Conservation (phyloP, 768 basidiomycete genomes). For the Hortiboletus campestris region DNA sequence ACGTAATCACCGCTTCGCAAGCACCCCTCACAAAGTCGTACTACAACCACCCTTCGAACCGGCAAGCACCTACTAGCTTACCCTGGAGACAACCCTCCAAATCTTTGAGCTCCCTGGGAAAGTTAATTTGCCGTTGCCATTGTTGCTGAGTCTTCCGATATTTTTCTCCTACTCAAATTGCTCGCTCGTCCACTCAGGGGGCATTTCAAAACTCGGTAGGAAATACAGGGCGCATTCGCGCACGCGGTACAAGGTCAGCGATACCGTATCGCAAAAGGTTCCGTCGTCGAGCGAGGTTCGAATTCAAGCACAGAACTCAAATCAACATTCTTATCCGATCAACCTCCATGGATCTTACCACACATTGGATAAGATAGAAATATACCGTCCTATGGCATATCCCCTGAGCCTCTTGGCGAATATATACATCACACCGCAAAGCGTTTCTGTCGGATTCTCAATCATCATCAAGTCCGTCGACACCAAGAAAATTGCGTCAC, state of each 20-base stretch:
- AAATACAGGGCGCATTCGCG: too few species aligned
- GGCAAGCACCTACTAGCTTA: too few species aligned
- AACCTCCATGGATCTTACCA: not conserved
- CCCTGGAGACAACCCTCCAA: too few species aligned
- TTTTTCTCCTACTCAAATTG: too few species aligned
- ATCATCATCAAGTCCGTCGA: not conserved
- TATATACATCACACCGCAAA: slow-evolving; percentile 14
- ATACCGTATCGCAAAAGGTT: not conserved
- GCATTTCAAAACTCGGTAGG: not conserved
- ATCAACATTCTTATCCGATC: not conserved
- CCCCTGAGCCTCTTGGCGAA: not conserved
- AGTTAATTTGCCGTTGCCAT: not conserved
- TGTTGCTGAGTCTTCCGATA: not conserved
- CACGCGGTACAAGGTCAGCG: not conserved
- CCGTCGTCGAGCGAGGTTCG: not conserved
- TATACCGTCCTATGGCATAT: too few species aligned
- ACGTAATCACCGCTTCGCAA: not conserved
- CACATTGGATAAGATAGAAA: not conserved
- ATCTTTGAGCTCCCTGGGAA: not conserved
- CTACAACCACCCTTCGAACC: too few species aligned
- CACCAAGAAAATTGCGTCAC: slow-evolving; percentile 7
- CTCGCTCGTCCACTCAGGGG: too few species aligned
- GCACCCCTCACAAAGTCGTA: too few species aligned
- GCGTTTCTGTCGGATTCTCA: slow-evolving; percentile 12
- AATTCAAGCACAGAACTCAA: not conserved